phyloP scores from a whole-genome alignment of 192 early-diverging fungal genomes.

The Polychytrium aggregatum region DNA sequence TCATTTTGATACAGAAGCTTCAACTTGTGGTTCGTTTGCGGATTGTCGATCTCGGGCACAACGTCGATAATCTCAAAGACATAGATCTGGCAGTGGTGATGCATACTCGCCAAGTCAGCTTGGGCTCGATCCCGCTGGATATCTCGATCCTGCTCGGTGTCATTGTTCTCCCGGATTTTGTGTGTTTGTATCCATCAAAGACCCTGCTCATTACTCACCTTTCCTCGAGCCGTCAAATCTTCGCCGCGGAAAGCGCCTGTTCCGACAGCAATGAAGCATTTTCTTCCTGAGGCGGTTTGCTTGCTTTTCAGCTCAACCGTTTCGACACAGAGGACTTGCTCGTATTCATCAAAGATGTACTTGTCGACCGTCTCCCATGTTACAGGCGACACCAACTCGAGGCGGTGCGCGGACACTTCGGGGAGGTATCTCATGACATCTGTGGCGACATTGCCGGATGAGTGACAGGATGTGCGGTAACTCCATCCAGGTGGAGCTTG shows the following conservation, averaged over 20 bases:
- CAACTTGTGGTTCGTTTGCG: conserved; percentile 86
- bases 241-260: conserved; percentile 83
- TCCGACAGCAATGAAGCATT: conserved; percentile 75
- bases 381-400: conserved; percentile 86
- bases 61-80: conserved; percentile 95
- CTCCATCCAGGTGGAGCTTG: too few species aligned
- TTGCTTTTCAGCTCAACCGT: conserved; percentile 72
- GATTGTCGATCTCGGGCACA: conserved; percentile 86
- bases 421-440: conserved; percentile 45
- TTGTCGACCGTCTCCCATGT: conserved; percentile 71
- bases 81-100: conserved; percentile 59
- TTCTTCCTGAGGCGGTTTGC: conserved; percentile 74
- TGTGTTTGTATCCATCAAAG: too few species aligned
- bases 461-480: too few species aligned
- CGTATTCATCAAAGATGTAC: conserved; percentile 60
- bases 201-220: conserved; percentile 37
- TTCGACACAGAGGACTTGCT: conserved; percentile 69
- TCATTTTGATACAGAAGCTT: conserved; percentile 75
- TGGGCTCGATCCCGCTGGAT: too few species aligned
- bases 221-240: conserved; percentile 79
- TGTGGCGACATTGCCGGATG: too few species aligned
- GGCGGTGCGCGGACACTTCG: conserved; percentile 34
- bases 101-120: too few species aligned
- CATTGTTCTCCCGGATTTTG: too few species aligned
- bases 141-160: too few species aligned